Evolutionary conservation across 257 asterid genomes (phyloP), one percentile per base, ranked within the genome.

Genomic region (Rauvolfia tetraphylla): DNA sequence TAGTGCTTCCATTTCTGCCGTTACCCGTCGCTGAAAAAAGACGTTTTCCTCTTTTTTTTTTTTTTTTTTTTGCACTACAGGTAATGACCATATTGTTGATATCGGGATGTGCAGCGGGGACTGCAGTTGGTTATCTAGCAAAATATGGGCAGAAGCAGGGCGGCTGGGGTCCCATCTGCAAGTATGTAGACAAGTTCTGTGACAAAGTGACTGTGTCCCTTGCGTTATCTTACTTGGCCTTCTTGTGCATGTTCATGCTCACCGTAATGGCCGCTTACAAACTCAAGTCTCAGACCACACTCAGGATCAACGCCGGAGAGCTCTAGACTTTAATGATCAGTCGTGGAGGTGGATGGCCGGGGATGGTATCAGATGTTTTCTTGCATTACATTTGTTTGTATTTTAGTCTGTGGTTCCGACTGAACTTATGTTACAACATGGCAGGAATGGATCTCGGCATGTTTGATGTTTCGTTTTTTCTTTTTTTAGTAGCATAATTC

Each of bases 111-210:
- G 79, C 79, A 1, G 75, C 75, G 22, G 67, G 36, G 7, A n/a
- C 75, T 25, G 61, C 75, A 10, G 74, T 68, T 51, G 80, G 80
- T 31, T 76, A 76, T 38, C 25, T 76, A 51, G 75, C 80, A 10
- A 76, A 76, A 44, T 48, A 76, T 41, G 80, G 80, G 34, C 75
- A 76, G 33, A 44, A 76, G 57, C 80, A 76, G 39, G 59, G 75
- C 3, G 39, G 75, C 23, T 76, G 80, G 75, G 59, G 51, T 10
- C 44, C 80, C 67, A 15, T 53, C 44, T 68, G 75, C 20, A 67
- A 54, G 25, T 76, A 67, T 41, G 67, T 76, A 25, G 54, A 67
- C 7, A 67, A 36, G 42, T 76, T 67, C 49, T 76, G 79, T 56
- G 39, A 68, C 27, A 53, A 27, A 39, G 14, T n/a, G 7, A 46